phyloP scores from a whole-genome alignment of 2,329 filamentous ascomycete species.

The Sarocladium strictum region DNA sequence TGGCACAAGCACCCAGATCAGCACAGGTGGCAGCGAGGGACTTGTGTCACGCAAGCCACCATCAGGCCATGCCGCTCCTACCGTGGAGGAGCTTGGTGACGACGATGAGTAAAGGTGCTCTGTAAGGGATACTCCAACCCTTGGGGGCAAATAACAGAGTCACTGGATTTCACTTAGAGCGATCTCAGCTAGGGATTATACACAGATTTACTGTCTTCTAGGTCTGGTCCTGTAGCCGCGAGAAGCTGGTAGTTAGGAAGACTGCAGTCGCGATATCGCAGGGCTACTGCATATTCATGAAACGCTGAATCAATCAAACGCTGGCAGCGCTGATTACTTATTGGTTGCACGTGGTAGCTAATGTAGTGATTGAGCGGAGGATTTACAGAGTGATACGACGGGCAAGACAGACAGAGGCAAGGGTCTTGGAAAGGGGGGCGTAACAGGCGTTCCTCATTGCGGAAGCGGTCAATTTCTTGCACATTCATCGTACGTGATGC shows the following conservation, averaged over 20 bases:
- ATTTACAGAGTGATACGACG: too few species aligned
- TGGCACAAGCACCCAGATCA: constrained; percentile 48
- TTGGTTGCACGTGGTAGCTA: too few species aligned
- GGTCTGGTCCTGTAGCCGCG: not conserved
- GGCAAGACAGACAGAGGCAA: too few species aligned
- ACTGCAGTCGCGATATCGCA: too few species aligned
- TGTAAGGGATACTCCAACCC: too few species aligned
- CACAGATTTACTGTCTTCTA: not conserved
- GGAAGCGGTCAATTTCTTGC: not conserved
- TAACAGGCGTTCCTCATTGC: not conserved
- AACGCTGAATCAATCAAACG: too few species aligned
- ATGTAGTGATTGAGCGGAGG: too few species aligned
- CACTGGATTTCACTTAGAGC: not conserved
- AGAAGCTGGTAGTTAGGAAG: not conserved
- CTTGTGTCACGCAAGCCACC: not conserved
- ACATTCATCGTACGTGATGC: not conserved
- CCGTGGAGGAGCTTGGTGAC: constrained; percentile 46
- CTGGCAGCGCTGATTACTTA: too few species aligned
- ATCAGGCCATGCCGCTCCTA: constrained; percentile 31
- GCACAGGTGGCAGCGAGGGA: constrained; percentile 31
- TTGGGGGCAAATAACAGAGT: too few species aligned
- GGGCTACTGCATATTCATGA: too few species aligned
- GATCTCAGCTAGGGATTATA: not conserved
- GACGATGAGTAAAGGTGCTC: constrained; percentile 33
- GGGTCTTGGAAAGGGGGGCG: not conserved